Base-by-base conservation (phyloP, 257 asterid species). In the Penstemon eatonii region DNA sequence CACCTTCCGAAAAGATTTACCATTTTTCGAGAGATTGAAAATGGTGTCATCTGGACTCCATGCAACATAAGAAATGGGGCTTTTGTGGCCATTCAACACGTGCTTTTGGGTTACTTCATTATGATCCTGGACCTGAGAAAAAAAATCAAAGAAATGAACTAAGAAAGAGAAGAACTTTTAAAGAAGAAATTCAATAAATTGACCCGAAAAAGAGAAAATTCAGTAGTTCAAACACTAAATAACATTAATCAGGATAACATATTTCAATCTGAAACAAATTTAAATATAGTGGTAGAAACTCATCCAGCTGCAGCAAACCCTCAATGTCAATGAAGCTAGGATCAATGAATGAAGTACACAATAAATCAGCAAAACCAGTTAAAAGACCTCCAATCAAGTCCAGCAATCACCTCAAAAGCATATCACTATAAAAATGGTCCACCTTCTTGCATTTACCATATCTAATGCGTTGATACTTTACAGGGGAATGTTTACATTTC, bases 11-110 rank as follows among this genome's bases (percentile, higher is more conserved):
- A 25, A 25, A 25, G 0, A 25, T 25, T 25, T 25, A 25, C 33
- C 33, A 25, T 25, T 25, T 25, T 25, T 25, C 33, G n/a, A n/a
- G n/a, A n/a, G n/a, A n/a, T n/a, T n/a, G n/a, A n/a, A n/a, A n/a
- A 90, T 90, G 36, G 87, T 85, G 82, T 90, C 95, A 43, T 92
- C 87, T 36, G 98, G 98, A 77, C 97, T 92, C 97, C 97, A 92
- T 46, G 95, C 78, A 53, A 90, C 88, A 61, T 85, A 85, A 39
- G 96, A 90, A 47, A 92, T 88, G 1, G 97, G 91, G n/a, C 82
- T 85, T 73, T 82, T 66, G 84, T 92, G 98, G 80, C n/a, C n/a
- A n/a, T n/a, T n/a, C n/a, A n/a, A n/a, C n/a, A n/a, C 93, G 71
- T 86, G 81, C 53, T 70, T 80, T 45, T 70, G 77, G 40, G 81